phyloP scores from a whole-genome alignment of 257 asterid genomes.

The Jaltomata sinuosa region DNA sequence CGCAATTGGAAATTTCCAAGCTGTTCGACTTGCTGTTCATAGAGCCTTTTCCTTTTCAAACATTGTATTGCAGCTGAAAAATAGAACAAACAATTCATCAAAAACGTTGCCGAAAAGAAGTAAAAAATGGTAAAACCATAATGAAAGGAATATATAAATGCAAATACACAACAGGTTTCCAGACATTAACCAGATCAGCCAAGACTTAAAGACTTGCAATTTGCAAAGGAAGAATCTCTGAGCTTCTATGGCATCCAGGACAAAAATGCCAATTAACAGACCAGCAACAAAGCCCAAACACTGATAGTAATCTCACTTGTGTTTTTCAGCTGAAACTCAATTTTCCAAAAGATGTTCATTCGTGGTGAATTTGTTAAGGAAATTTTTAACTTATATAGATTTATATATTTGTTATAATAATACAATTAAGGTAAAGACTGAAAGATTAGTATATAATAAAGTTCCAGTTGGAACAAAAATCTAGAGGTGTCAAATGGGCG shows the following conservation, averaged over 20 bases:
- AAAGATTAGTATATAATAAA: neutral
- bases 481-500: too few relatives aligned
- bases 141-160: neutral
- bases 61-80: slow-evolving; percentile 80
- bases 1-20: slow-evolving; percentile 82
- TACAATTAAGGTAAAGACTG: neutral
- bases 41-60: slow-evolving; percentile 72
- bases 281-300: neutral
- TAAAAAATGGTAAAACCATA: neutral
- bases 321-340: neutral
- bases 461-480: neutral
- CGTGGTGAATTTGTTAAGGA: neutral
- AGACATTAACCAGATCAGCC: neutral
- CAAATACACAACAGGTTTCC: neutral
- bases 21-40: slow-evolving; percentile 73
- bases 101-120: neutral
- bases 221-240: neutral
- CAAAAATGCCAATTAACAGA: neutral
- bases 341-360: neutral
- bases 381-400: neutral
- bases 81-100: neutral
- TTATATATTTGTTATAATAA: neutral
- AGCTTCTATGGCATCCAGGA: neutral
- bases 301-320: neutral
- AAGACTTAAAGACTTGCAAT: neutral